These are phyloP conservation scores for Xylaria scruposa DNA, from an alignment of 495 filamentous ascomycete species.

Conservation along the genomic window DNA sequence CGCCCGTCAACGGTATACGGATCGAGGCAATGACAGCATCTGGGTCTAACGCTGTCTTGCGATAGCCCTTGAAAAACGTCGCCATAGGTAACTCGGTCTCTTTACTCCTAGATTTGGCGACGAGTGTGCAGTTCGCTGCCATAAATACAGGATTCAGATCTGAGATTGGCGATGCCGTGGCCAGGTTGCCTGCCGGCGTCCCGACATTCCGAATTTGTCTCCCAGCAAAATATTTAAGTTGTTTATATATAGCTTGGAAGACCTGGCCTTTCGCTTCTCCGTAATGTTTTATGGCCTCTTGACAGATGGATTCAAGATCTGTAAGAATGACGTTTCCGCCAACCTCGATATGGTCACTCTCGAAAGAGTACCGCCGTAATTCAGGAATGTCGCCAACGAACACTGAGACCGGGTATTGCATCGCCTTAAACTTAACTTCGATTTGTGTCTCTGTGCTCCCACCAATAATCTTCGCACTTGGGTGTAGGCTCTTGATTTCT, in stretches of 20 bases:
- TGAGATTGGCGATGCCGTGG: slow-evolving; percentile 94
- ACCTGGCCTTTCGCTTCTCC: slow-evolving; percentile 73
- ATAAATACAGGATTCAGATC: slow-evolving; percentile 96
- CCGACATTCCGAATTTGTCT: slow-evolving; percentile 96
- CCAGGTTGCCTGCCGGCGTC: slow-evolving; percentile 93
- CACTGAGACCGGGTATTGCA: slow-evolving; percentile 88
- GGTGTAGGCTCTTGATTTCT: slow-evolving; percentile 86
- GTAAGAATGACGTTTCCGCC: slow-evolving; percentile 92
- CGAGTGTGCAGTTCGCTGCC: slow-evolving; percentile 78
- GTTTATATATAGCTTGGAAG: slow-evolving; percentile 76
- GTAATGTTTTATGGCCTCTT: slow-evolving; percentile 80
- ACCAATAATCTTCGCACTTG: slow-evolving; percentile 90
- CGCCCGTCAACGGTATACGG: slow-evolving; percentile 75
- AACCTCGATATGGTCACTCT: slow-evolving; percentile 81
- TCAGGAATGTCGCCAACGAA: slow-evolving; percentile 94
- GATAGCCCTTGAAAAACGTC: slow-evolving; percentile 90
- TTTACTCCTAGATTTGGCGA: slow-evolving; percentile 74
- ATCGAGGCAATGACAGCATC: slow-evolving; percentile 87
- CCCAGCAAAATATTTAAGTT: slow-evolving; percentile 91
- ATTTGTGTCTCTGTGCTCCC: slow-evolving; percentile 98
- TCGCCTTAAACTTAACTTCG: slow-evolving; percentile 96
- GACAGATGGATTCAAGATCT: slow-evolving; percentile 75
- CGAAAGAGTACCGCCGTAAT: slow-evolving; percentile 76
- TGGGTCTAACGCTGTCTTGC: slow-evolving; percentile 79
- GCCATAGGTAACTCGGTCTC: slow-evolving; percentile 88